Evolutionary conservation across 257 asterid genomes (phyloP).

Genomic region (Agastache rugosa): DNA sequence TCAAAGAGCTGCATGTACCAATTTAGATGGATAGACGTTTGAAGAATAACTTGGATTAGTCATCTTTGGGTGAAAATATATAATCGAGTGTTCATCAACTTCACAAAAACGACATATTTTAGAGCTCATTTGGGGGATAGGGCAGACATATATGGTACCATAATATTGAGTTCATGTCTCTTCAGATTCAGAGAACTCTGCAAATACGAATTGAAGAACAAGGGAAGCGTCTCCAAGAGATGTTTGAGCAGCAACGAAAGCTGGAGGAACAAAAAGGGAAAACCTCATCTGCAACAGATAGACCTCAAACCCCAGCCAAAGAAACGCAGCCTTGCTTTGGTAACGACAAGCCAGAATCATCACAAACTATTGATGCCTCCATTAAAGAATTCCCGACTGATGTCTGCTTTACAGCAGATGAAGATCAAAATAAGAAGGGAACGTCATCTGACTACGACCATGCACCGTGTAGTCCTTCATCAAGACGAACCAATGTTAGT

Average conservation of each 20-base stretch:
- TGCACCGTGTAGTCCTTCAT: constrained; percentile 37
- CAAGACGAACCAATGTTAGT: constrained; percentile 53
- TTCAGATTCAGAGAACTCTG: constrained; percentile 81
- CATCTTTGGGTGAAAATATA: constrained; percentile 1
- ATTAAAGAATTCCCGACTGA: constrained; percentile 30
- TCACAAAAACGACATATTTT: not conserved
- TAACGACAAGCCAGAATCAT: constrained; percentile 40
- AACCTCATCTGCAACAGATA: constrained; percentile 43
- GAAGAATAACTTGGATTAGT: not conserved
- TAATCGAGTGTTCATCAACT: not conserved
- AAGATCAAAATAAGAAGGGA: constrained; percentile 36
- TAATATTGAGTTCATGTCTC: constrained; percentile 1
- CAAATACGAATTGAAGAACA: constrained; percentile 90
- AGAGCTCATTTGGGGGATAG: not conserved
- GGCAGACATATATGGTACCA: not conserved
- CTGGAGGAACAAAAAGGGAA: constrained; percentile 63
- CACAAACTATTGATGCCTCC: constrained; percentile 25
- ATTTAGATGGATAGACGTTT: not conserved
- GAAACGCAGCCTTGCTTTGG: constrained; percentile 31
- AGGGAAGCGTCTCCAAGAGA: constrained; percentile 74
- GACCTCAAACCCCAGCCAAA: constrained; percentile 34
- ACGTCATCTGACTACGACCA: constrained; percentile 37
- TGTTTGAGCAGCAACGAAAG: constrained; percentile 73
- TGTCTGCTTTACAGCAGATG: constrained; percentile 29
- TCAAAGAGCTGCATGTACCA: not conserved